Evolutionary conservation across 176 grass and related monocot species (phyloP).

Genomic region (Oryza longistaminata): DNA sequence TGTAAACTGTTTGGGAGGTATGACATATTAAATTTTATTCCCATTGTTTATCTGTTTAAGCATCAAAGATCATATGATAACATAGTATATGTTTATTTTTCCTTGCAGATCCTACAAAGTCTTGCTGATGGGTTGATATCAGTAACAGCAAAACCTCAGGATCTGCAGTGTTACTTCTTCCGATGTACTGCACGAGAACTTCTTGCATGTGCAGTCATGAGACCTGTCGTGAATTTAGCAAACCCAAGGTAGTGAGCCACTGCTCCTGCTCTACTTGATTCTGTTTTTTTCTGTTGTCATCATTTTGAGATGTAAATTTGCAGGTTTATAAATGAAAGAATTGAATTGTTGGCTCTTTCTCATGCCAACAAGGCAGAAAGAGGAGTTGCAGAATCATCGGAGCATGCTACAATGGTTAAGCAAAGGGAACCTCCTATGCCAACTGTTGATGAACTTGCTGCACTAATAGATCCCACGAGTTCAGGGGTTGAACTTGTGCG

Average conservation of each 20-base stretch:
- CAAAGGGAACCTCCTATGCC: constrained; percentile 61
- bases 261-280: constrained; percentile 21
- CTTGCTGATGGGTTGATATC: constrained; percentile 74
- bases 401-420: constrained; percentile 47
- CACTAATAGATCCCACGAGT: constrained; percentile 67
- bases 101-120: constrained; percentile 73
- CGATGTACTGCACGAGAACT: constrained; percentile 74
- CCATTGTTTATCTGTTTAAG: constrained; percentile 9
- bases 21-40: not conserved
- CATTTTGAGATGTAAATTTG: constrained; percentile 40
- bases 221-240: constrained; percentile 80
- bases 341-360: constrained; percentile 81
- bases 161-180: constrained; percentile 87
- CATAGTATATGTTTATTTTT: constrained; percentile 25
- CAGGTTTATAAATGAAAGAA: constrained; percentile 99
- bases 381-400: constrained; percentile 47
- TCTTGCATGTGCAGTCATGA: constrained; percentile 88
- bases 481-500: constrained; percentile 91
- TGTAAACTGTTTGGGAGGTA: constrained; percentile 10
- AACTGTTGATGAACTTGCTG: constrained; percentile 72
- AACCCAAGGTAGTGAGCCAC: constrained; percentile 78
- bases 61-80: constrained; percentile 19
- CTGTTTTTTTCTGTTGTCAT: constrained; percentile 1
- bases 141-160: constrained; percentile 67
- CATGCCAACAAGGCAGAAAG: constrained; percentile 60